A percentile compares a stretch with the other conserved stretches of the same genome.
Conservation (phyloP, 495 filamentous ascomycete species). For the Talaromyces stipitatus region DNA sequence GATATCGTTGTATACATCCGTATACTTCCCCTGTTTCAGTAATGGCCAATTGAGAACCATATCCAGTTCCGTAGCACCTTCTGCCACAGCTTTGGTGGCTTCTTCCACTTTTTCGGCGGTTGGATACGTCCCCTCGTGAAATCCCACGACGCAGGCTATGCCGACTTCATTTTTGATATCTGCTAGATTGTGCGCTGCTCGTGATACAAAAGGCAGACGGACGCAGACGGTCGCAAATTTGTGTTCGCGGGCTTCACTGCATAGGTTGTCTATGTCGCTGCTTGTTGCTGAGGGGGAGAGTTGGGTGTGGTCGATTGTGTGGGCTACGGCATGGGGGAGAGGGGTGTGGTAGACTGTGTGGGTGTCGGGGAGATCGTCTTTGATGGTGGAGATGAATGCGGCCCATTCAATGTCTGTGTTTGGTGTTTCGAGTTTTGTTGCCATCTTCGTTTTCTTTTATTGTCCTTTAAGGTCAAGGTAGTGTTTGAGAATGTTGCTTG, state of each 20-base stretch:
- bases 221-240: conserved; percentile 58
- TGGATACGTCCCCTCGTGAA: conserved; percentile 55
- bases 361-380: conserved; percentile 16
- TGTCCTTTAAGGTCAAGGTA: neutral
- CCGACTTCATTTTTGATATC: conserved; percentile 30
- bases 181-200: conserved; percentile 44
- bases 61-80: conserved; percentile 58
- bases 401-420: conserved; percentile 31
- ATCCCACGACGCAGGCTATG: conserved; percentile 59
- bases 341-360: conserved; percentile 18
- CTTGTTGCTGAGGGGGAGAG: conserved; percentile 45
- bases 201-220: conserved; percentile 43
- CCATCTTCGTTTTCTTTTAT: neutral
- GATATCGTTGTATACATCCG: conserved; percentile 49
- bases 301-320: conserved; percentile 62
- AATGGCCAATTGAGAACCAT: conserved; percentile 57
- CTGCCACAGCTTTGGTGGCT: conserved; percentile 44
- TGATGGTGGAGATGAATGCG: conserved; percentile 18
- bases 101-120: conserved; percentile 47
- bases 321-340: conserved; percentile 17
- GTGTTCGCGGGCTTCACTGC: conserved; percentile 50
- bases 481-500: neutral
- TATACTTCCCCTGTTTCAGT: conserved; percentile 43
- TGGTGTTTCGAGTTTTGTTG: conserved; percentile 12
- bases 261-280: conserved; percentile 52